Evolutionary conservation across 768 basidiomycete species (phyloP), one percentile per base, ranked within the genome.

Genomic region (Kondoa malvinella): DNA sequence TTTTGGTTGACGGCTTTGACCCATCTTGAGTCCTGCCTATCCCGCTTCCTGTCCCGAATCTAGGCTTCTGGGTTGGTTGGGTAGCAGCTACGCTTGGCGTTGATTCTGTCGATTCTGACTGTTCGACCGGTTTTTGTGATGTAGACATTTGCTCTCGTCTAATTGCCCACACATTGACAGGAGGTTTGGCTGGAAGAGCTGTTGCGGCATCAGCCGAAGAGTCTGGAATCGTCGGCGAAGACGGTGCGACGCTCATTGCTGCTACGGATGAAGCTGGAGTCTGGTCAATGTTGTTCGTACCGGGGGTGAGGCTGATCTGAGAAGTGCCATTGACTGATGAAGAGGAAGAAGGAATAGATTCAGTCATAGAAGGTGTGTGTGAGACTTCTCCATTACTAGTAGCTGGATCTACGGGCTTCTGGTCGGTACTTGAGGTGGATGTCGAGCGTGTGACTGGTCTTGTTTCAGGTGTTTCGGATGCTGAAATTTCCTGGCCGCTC

Each of bases 111-210:
- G 21, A 8, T 50, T 8, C 40, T 50, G 40, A 21, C 40, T 50
- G 8, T 50, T 50, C 40, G 32, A 29, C 61, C 61, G 27, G n/a
- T n/a, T n/a, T n/a, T n/a, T n/a, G n/a, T n/a, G n/a, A n/a, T n/a
- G n/a, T 16, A 16, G 61, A 16, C 61, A 63, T 63, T 29, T 63
- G 27, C 31, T 30, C 32, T 34, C 31, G n/a, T 27, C 61, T 27
- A 3, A 63, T 4, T 3, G 61, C 61, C 61, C 61, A 63, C n/a
- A 63, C 30, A 33, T 63, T 63, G 27, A 63, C 61, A 3, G 61
- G 27, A 30, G 61, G 61, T 12, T 27, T 33, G 12, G 61, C 27
- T 3, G 40, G 40, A 8, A 50, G 12, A 50, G 40, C 12, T 21
- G 40, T 21, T 50, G 40, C 12, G 21, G 21, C 40, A 50, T 8